A percentile compares a stretch with the other conserved stretches of the same genome.
Conservation (phyloP, 345 rosid genomes). For the Mangifera indica region DNA sequence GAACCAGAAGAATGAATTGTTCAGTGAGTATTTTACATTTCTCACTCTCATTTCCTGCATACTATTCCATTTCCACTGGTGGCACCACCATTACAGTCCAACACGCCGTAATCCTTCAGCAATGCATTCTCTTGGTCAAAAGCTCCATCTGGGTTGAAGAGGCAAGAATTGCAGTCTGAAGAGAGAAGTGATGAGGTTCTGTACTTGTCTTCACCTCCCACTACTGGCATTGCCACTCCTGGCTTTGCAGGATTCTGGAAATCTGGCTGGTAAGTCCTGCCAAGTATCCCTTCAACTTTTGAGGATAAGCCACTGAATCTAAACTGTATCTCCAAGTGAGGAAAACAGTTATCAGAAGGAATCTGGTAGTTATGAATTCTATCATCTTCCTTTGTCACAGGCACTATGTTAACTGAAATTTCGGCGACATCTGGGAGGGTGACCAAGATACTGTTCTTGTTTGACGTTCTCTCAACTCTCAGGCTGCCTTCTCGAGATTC, state of each 20-base stretch:
- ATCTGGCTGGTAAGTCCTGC: constrained; percentile 61
- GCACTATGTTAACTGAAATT: constrained; percentile 61
- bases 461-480: constrained; percentile 52
- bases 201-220: constrained; percentile 58
- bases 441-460: constrained; percentile 51
- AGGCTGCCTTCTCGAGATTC: constrained; percentile 41
- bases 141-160: constrained; percentile 28
- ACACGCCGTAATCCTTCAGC: constrained; percentile 30
- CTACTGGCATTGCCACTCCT: constrained; percentile 61
- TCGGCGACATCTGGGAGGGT: constrained; percentile 44
- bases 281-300: constrained; percentile 63
- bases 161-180: constrained; percentile 39
- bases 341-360: constrained; percentile 57
- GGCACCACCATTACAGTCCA: constrained; percentile 50
- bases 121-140: constrained; percentile 13
- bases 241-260: constrained; percentile 64
- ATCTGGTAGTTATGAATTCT: constrained; percentile 54
- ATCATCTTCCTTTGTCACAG: constrained; percentile 72
- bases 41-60: constrained; percentile 41
- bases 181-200: constrained; percentile 52
- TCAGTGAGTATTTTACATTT: background rate
- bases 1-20: constrained; percentile 1
- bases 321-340: constrained; percentile 66
- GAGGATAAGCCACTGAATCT: constrained; percentile 56
- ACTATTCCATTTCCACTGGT: constrained; percentile 53